Evolutionary conservation across 2,329 filamentous ascomycete genomes (phyloP).

Genomic region (Exophiala sideris): DNA sequence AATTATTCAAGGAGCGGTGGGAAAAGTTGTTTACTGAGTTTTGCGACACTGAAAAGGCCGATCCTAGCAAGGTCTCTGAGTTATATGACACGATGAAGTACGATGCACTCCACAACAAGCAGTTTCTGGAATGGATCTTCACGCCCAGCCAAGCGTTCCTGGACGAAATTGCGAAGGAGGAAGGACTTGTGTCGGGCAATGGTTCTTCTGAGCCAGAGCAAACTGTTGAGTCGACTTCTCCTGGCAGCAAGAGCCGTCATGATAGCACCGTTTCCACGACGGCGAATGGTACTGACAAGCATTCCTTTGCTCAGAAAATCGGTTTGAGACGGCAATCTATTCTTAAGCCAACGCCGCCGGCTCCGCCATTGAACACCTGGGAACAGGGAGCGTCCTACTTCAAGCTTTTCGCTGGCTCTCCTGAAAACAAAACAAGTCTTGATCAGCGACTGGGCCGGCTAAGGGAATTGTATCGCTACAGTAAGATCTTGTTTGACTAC

Average conservation of each 20-base stretch:
- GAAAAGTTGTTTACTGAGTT: conserved; percentile 98
- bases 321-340: conserved; percentile 54
- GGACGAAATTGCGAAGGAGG: conserved; percentile 29
- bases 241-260: conserved; percentile 11
- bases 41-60: conserved; percentile 93
- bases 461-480: conserved; percentile 86
- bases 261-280: conserved; percentile 17
- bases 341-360: conserved; percentile 38
- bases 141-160: conserved; percentile 66
- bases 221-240: conserved; percentile 13
- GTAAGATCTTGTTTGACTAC: conserved; percentile 95
- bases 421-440: conserved; percentile 70
- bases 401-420: conserved; percentile 77
- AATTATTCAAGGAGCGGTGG: conserved; percentile 94
- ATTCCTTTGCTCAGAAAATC: conserved; percentile 38
- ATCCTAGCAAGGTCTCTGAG: conserved; percentile 97
- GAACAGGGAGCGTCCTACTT: conserved; percentile 72
- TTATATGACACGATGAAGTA: conserved; percentile 99
- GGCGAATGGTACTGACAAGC: conserved; percentile 29
- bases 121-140: conserved; percentile 96
- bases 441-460: conserved; percentile 84
- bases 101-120: conserved; percentile 91
- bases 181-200: conserved; percentile 17
- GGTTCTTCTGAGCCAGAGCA: conserved; percentile 20
- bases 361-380: conserved; percentile 53